These are phyloP conservation scores for Saccharata proteae DNA, from an alignment of 2,329 filamentous ascomycete genomes.

Conservation along the genomic window DNA sequence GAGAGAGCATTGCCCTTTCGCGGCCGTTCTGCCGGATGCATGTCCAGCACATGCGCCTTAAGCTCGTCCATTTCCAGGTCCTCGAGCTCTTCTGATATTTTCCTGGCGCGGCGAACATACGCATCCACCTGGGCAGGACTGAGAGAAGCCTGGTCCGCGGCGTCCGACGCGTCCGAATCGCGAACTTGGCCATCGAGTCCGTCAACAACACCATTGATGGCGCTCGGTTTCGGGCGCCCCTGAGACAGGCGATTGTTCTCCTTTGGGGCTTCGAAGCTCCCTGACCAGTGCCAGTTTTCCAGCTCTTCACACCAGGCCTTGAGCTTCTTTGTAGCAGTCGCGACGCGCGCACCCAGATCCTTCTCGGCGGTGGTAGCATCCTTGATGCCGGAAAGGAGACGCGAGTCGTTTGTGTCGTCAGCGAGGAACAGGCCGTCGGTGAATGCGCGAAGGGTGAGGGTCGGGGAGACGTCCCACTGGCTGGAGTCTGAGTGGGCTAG, in stretches of 20 bases:
- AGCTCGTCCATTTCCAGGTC: slow-evolving; percentile 71
- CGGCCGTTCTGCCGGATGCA: slow-evolving; percentile 46
- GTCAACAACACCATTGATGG: slow-evolving; percentile 6
- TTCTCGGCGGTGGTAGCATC: slow-evolving; percentile 53
- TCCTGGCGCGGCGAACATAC: slow-evolving; percentile 62
- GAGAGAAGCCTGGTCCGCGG: slow-evolving; percentile 57
- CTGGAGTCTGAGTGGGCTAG: slow-evolving; percentile 9
- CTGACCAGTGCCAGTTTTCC: slow-evolving; percentile 47
- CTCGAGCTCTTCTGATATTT: slow-evolving; percentile 59
- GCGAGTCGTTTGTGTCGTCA: too few relatives aligned
- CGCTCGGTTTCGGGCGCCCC: slow-evolving; percentile 9
- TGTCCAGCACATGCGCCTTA: slow-evolving; percentile 74
- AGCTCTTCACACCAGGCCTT: slow-evolving; percentile 68
- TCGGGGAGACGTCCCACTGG: slow-evolving; percentile 19
- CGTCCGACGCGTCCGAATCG: slow-evolving; percentile 2
- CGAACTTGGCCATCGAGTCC: too few relatives aligned
- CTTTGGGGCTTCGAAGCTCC: slow-evolving; percentile 31
- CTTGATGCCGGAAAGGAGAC: slow-evolving; percentile 43
- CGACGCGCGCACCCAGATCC: slow-evolving; percentile 59
- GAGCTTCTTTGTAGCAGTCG: slow-evolving; percentile 57
- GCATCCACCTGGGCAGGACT: slow-evolving; percentile 48
- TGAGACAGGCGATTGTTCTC: slow-evolving; percentile 11
- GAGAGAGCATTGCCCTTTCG: slow-evolving; percentile 31
- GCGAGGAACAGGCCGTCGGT: slow-evolving; percentile 31
- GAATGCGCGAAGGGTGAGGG: slow-evolving; percentile 29